Conservation (phyloP, 352 stramenopile species). For the Phytophthora pini region DNA sequence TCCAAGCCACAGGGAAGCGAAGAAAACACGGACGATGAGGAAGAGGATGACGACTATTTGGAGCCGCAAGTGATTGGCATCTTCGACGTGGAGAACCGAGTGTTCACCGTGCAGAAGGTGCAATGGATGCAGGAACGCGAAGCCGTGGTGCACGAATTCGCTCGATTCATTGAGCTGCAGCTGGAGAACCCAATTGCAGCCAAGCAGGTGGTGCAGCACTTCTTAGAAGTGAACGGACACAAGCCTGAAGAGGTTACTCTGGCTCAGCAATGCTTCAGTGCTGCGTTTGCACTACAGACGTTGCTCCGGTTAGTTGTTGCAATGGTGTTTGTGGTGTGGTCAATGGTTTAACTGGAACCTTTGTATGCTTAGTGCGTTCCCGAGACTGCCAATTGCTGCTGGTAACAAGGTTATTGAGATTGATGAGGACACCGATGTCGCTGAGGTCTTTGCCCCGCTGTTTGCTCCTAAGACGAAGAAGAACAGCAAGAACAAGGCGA, state of each 20-base stretch:
- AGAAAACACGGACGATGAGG: conserved; percentile 43
- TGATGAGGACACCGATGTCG: conserved; percentile 46
- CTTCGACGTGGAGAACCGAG: conserved; percentile 67
- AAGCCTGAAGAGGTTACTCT: conserved; percentile 37
- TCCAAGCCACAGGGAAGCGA: conserved; percentile 48
- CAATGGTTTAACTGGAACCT: conserved; percentile 1
- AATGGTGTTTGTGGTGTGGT: not conserved
- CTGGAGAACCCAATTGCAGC: conserved; percentile 55
- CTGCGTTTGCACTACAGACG: conserved; percentile 80
- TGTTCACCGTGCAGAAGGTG: conserved; percentile 67
- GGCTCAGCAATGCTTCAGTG: conserved; percentile 80
- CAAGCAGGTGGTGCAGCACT: conserved; percentile 51
- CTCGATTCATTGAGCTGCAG: conserved; percentile 80
- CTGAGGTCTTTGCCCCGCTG: conserved; percentile 52
- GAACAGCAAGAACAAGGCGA: conserved; percentile 22
- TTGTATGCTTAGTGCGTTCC: conserved; percentile 56
- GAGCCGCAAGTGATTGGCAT: conserved; percentile 57
- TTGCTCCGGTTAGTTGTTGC: conserved; percentile 51
- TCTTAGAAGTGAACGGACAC: conserved; percentile 68
- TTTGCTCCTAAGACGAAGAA: conserved; percentile 50
- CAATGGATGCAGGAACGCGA: conserved; percentile 73
- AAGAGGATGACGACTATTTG: conserved; percentile 34
- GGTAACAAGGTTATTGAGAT: conserved; percentile 53
- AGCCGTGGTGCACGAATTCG: conserved; percentile 71
- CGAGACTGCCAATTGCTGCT: conserved; percentile 58